Evolutionary conservation across 2,329 filamentous ascomycete genomes (phyloP), one percentile per base, ranked within the genome.

Genomic region (Nectriaceae sp.): DNA sequence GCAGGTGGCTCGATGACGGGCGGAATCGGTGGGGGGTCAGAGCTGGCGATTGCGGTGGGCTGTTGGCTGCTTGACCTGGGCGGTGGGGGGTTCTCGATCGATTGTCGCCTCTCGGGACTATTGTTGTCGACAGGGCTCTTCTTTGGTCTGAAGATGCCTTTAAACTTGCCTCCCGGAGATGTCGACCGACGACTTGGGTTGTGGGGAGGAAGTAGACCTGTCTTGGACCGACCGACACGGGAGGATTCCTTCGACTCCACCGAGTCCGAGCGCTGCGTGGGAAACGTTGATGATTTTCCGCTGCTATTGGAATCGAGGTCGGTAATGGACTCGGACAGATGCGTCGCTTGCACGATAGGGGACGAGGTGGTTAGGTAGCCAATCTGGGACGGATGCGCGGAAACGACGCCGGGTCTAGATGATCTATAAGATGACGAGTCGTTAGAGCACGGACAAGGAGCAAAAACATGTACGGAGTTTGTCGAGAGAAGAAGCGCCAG

Each of bases 121-220:
- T 58, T 53, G 21, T 47, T 59, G 21, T 45, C 56, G 11, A 26
- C 51, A 10, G 55, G 56, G 41, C 48, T 57, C 53, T 54, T 63
- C 31, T 54, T 63, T 15, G 58, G 52, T 21, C 56, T 80, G 61
- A 94, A 90, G 11, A 86, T 87, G 63, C 86, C 60, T 41, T 62
- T 87, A 52, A 93, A 74, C 62, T 85, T 89, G 62, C 84, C 82
- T 43, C 80, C 83, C 11, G 88, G 87, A 10, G 90, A 92, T 18
- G 81, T 76, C 20, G 83, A 83, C 50, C 87, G 80, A 57, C 79
- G 79, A 39, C 70, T 65, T 50, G 73, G 71, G 59, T 68, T 72
- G 55, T 62, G 63, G 19, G 60, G 60, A 46, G 60, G 60, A 13
- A 59, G 43, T 37, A 63, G 49, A 33, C 57, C 47, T 24, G 60